Conservation (phyloP, 2,329 filamentous ascomycete genomes). For the Aureobasidium sp. region DNA sequence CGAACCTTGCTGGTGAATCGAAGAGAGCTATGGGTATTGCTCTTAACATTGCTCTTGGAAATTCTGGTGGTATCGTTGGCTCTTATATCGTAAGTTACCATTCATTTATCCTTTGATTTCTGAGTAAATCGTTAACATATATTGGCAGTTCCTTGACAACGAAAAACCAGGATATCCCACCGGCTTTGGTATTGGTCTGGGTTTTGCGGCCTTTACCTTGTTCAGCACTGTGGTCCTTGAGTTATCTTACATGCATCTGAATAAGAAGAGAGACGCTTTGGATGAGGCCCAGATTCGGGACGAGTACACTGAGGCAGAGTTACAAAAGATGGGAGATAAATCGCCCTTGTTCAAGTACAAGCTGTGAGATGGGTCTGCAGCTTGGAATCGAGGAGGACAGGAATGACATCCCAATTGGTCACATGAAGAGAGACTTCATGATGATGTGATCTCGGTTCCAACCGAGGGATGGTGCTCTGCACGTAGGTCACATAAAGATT, state of each 20-base stretch:
- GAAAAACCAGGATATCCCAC: conserved; percentile 32
- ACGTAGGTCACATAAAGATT: too few species aligned
- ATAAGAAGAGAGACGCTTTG: conserved; percentile 29
- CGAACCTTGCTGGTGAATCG: conserved; percentile 49
- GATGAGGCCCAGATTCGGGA: conserved; percentile 29
- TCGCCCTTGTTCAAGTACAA: conserved; percentile 34
- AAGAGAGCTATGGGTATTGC: conserved; percentile 51
- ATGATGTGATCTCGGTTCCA: too few species aligned
- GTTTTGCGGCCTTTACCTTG: conserved; percentile 22
- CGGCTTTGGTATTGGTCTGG: conserved; percentile 30
- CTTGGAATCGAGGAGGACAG: too few species aligned
- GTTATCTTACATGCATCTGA: conserved; percentile 22
- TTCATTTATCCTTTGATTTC: not conserved
- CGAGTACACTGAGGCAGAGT: conserved; percentile 30
- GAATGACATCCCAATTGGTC: too few species aligned
- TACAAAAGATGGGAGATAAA: conserved; percentile 33
- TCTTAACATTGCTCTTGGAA: conserved; percentile 47
- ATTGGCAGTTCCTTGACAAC: conserved; percentile 24
- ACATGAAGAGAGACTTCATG: too few species aligned
- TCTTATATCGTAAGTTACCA: conserved; percentile 42
- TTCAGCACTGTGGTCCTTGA: conserved; percentile 26
- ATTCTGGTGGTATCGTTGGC: conserved; percentile 49
- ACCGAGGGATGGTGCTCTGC: too few species aligned
- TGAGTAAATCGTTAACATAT: not conserved
- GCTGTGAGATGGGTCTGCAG: conserved; percentile 18